Evolutionary conservation across 1,139 yeast species (phyloP), one percentile per base, ranked within the genome.

Genomic region (Nakaseomyces uthaithaninus): DNA sequence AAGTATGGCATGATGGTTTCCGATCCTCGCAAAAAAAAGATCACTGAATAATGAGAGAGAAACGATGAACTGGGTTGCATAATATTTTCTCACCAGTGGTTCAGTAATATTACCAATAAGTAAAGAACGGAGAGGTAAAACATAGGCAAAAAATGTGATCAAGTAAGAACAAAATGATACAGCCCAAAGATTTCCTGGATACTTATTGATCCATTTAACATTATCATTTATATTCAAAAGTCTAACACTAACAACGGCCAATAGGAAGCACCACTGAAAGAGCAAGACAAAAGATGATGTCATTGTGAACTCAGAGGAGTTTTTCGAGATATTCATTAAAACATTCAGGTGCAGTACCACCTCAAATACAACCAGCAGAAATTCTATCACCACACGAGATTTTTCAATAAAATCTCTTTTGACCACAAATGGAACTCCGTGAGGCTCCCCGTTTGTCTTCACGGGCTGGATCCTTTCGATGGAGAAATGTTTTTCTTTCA

Each of bases 41-140:
- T 77, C 60, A 12, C 66, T 42, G 34, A 76, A 68, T 38, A 81
- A 66, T 1, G 65, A 41, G 1, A 69, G 45, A 38, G 72, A 60
- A 19, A 74, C 55, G 10, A 62, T 50, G 44, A 77, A 79, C 45
- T 76, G 75, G 10, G 64, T 51, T 26, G 66, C 53, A 54, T 77
- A 76, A 56, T 68, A 79, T 28, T 58, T 57, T 25, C 53, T 51
- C 26, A 52, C 45, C 6, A 63, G 45, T 9, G 59, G 48, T 5
- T 50, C 44, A 1, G 64, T 51, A 27, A 66, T 63, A 42, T 75
- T 74, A 37, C 71, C 70, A 18, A 82, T 64, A 14, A 75, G 42
- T 8, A 82, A 77, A 1, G 94, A 80, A 57, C 95, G 74, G 51
- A 80, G 71, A 10, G 77, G 67, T 30, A 83, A 53, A 11, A 74